These are phyloP conservation scores for Beta vulgaris DNA, from an alignment of 148 eudicot species.

Conservation along the genomic window DNA sequence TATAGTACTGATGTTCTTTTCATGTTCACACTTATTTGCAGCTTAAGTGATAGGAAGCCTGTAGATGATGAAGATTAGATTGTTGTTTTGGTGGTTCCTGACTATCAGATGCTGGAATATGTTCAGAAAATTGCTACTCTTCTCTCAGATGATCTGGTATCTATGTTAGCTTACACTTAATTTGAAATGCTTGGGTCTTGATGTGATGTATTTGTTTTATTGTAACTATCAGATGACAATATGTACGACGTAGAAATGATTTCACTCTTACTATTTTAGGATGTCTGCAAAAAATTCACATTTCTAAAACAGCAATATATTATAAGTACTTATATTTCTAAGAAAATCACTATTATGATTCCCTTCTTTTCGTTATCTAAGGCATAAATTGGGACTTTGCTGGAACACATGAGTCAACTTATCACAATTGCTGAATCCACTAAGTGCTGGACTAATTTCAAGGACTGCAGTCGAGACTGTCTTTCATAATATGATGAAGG, in stretches of 20 bases:
- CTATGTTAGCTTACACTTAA: conserved; percentile 6
- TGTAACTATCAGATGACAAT: no score
- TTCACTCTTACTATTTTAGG: no score
- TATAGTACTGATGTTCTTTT: background rate
- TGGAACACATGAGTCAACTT: background rate
- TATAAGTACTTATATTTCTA: no score
- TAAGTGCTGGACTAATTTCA: background rate
- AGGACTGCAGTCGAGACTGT: background rate
- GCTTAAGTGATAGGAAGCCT: conserved; percentile 96
- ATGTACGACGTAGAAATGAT: no score
- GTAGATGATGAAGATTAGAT: conserved; percentile 83
- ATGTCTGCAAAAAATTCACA: no score
- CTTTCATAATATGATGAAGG: background rate
- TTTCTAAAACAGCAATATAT: no score
- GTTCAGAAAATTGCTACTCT: conserved; percentile 72
- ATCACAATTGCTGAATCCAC: no score
- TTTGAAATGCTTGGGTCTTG: background rate
- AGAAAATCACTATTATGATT: background rate
- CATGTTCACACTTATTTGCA: conserved; percentile 28
- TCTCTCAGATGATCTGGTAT: conserved; percentile 93
- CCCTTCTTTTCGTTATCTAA: background rate
- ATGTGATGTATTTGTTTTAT: background rate
- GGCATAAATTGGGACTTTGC: background rate
- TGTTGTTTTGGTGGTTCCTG: conserved; percentile 95
- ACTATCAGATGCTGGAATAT: conserved; percentile 90